Percentiles rank a stretch among this genome's conserved stretches.
These are phyloP conservation scores for Periconia macrospinosa DNA, from an alignment of 2,329 filamentous ascomycete species.

Conservation along the genomic window DNA sequence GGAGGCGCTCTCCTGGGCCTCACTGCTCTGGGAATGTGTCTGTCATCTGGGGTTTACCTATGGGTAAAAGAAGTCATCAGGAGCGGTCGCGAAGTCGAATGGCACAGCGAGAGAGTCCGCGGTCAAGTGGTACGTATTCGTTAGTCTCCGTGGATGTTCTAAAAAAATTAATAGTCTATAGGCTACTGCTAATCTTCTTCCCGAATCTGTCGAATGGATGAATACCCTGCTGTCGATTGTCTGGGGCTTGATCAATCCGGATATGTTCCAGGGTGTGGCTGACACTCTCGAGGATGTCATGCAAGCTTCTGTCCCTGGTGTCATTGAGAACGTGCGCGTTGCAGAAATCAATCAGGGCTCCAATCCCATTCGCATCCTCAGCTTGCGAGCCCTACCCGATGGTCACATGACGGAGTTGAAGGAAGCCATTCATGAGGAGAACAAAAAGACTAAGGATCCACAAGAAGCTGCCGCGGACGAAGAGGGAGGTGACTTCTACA, in stretches of 20 bases:
- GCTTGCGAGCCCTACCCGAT: slow-evolving; percentile 82
- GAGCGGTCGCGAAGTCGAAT: slow-evolving; percentile 81
- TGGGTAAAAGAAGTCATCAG: slow-evolving; percentile 88
- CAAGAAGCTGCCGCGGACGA: slow-evolving; percentile 87
- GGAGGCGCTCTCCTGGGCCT: slow-evolving; percentile 77
- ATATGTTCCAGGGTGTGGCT: slow-evolving; percentile 91
- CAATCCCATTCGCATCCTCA: slow-evolving; percentile 87
- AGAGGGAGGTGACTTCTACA: slow-evolving; percentile 90
- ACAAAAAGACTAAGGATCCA: slow-evolving; percentile 78
- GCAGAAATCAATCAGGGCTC: slow-evolving; percentile 93
- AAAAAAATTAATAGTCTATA: slow-evolving; percentile 24
- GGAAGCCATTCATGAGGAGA: slow-evolving; percentile 75
- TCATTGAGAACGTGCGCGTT: slow-evolving; percentile 93
- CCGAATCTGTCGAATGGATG: slow-evolving; percentile 91
- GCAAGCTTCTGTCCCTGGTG: slow-evolving; percentile 87
- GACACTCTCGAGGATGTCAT: slow-evolving; percentile 95
- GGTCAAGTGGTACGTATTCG: slow-evolving; percentile 66
- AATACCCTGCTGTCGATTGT: slow-evolving; percentile 82
- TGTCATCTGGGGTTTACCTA: slow-evolving; percentile 78
- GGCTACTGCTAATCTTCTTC: slow-evolving; percentile 84
- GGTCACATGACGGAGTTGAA: slow-evolving; percentile 80
- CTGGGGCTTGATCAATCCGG: slow-evolving; percentile 91
- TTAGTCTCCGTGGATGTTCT: not conserved
- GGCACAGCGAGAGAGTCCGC: slow-evolving; percentile 82
- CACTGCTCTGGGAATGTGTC: slow-evolving; percentile 70